Base-by-base conservation (phyloP, 1,139 yeast species). In the Groenewaldozyma sp. region DNA sequence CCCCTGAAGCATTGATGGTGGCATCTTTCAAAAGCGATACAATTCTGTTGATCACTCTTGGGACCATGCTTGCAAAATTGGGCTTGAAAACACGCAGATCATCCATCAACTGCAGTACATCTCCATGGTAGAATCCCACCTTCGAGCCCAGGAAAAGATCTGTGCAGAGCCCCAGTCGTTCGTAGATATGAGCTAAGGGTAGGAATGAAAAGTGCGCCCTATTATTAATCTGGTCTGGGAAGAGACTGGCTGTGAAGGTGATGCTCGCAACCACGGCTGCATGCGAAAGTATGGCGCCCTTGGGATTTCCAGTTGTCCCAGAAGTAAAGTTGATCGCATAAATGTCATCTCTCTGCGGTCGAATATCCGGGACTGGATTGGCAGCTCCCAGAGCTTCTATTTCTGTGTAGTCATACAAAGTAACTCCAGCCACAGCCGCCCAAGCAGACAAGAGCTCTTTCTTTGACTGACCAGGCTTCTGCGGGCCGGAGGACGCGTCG, bases 251-350 rank as follows among this genome's bases (percentile, higher is more conserved):
- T 55, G 57, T 20, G 49, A 55, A 35, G 53, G 66, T 48, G 39
- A 71, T 51, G 7, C 75, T 76, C 10, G 82, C 67, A n/a, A 72
- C 65, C 1, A 76, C 71, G 48, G 65, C 67, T 31, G 59, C 58
- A 42, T 81, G 84, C 5, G 74, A 65, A 48, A 80, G 62, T 26
- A 74, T 71, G n/a, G 78, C 88, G 35, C 88, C 88, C 58, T 81
- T 81, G 14, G 88, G 88, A 41, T 67, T 58, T 14, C 87, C 87
- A 3, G 88, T 79, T 19, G 88, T 78, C 26, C 88, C 88, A 5
- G 87, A 78, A 11, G 94, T 82, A 60, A 81, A 82, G 33, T 82
- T 76, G 46, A 82, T 76, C 37, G 88, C 78, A 49, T 76, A 74
- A 14, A 70, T 46, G 28, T 78, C 70, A 4, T 74, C 71, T 1